Base-by-base conservation (phyloP, 2,329 filamentous ascomycete species). In the Escovopsis sp. region DNA sequence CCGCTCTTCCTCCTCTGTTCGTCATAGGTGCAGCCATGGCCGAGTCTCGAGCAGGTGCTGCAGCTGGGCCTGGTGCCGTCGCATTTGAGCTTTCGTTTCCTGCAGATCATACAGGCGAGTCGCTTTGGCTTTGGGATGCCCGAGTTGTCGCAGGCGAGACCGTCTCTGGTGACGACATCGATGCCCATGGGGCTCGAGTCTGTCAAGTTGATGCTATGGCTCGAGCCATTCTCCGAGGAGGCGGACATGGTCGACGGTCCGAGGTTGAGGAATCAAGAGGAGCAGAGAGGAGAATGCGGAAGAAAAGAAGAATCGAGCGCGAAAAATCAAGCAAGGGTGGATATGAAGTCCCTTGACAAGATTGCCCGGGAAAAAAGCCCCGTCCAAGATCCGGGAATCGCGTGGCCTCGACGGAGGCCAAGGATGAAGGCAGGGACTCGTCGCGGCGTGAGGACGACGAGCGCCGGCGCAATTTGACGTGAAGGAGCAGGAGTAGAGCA, bases 1-100 rank as follows among this genome's bases (percentile, higher is more conserved):
- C 87, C 87, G 55, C 86, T 93, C 72, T 94, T 94, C 61, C 85
- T 83, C 53, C 87, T 74, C 48, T 88, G 79, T 61, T 94, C 86
- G 52, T 94, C 86, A 53, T 94, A 94, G 41, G 81, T 77, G 61
- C 87, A 94, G 37, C 79, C 72, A 57, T 94, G 87, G 30, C 82
- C 78, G 34, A 94, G 63, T n/a, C 87, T 70, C 23, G 81, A 76
- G 57, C 87, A 94, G 18, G 86, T 94, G 48, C 80, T 85, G 54
- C 87, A 94, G 46, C 80, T 84, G 16, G 87, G 87, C 43, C 81
- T 77, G 35, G 71, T 63, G 27, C 86, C 86, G 54, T 94, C 87
- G 57, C 87, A 94, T 58, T 81, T 80, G 45, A 94, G 65, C 61
- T 96, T 96, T 53, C 88, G 72, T 60, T 87, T 90, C 48, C 88